Conservation (phyloP, 208 protist species). For the Trypanosoma avium region DNA sequence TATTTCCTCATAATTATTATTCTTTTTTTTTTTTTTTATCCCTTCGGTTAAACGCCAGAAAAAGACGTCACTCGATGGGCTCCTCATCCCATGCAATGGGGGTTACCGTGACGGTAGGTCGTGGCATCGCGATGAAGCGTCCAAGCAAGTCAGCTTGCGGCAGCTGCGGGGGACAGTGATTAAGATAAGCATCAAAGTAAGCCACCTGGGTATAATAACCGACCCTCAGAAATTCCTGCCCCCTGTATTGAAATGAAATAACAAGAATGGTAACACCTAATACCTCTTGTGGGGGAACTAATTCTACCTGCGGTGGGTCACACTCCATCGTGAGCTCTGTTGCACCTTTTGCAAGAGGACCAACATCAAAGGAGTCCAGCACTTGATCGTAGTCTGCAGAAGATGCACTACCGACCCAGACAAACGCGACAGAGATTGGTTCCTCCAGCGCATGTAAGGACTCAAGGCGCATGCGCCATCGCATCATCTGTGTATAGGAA, state of each 20-base stretch:
- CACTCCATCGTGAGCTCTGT: constrained; percentile 95
- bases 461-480: constrained; percentile 82
- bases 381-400: constrained; percentile 94
- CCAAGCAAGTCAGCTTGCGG: constrained; percentile 56
- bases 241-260: constrained; percentile 94
- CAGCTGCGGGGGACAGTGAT: constrained; percentile 51
- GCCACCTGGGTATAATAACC: constrained; percentile 97
- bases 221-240: constrained; percentile 96
- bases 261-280: constrained; percentile 96
- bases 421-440: constrained; percentile 96
- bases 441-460: constrained; percentile 53
- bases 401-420: constrained; percentile 97
- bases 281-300: constrained; percentile 92
- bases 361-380: constrained; percentile 96
- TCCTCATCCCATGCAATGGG: constrained; percentile 66
- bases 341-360: constrained; percentile 91
- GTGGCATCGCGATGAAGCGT: constrained; percentile 85
- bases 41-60: neutral
- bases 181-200: constrained; percentile 84
- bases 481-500: constrained; percentile 45
- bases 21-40: neutral
- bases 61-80: neutral
- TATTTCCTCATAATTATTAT: neutral
- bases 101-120: constrained; percentile 78
- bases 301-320: constrained; percentile 86